Base-by-base conservation (phyloP, 441 rosid genomes). In the Lagerstroemia fauriei region DNA sequence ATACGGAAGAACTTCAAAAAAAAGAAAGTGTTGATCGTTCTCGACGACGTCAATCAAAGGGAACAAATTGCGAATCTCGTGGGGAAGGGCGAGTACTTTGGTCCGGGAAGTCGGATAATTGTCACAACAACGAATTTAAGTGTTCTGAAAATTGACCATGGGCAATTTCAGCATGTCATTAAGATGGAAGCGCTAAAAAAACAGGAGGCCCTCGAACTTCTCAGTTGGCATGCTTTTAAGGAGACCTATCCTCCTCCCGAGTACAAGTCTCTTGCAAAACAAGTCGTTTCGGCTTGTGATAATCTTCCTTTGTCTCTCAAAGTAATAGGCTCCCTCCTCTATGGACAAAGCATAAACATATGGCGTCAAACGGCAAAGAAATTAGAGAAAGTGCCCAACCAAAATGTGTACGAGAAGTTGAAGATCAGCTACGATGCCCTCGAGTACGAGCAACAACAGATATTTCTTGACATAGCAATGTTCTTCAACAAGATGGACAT, bases 381-480 rank as follows among this genome's bases (percentile, higher is more conserved):
- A 32, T 66, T 81, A 14, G 25, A 6, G 73, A 65, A 41, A 25
- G 6, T 24, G 7, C 73, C 74, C 0, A 0, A 25, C 7, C 34
- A 4, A 2, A 73, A 59, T 11, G 83, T 81, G n/a, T 31, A 27
- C 53, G 27, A 66, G 0, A 81, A 1, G 50, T 24, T 75, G 74
- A 74, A 16, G 59, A 24, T 75, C 8, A 65, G 78, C 46, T 81
- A 61, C 48, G 83, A 81, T 17, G 31, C 65, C 0, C 65, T 81
- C n/a, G 74, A 81, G 41, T 20, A 59, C 27, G 61, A 38, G 57
- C 63, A 74, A 38, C 78, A 81, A 24, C 74, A 81, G 14, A 63
- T 81, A 27, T 81, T 75, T 50, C 83, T 81, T 22, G 83, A 81
- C 25, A 74, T 81, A 31, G 83, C 65, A 61, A 61, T 78, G 46